Percentiles rank a stretch among this genome's conserved stretches.
Conservation (phyloP, 495 filamentous ascomycete genomes). For the Aspergillus steynii region DNA sequence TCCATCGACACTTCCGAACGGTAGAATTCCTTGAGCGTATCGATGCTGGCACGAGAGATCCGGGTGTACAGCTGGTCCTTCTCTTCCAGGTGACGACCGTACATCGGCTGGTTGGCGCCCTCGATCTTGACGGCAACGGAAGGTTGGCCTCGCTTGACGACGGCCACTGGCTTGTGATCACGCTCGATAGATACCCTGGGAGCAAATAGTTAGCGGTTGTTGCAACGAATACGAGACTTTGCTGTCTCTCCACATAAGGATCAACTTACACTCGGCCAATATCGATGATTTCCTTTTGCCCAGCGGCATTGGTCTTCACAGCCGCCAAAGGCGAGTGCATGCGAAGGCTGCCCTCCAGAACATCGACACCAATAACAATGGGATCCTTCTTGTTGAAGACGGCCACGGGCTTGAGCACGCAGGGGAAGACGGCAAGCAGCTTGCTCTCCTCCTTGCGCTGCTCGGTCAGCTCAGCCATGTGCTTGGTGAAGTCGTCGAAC, state of each 20-base stretch:
- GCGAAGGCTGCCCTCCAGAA: slow-evolving; percentile 81
- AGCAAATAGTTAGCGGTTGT: slow-evolving; percentile 13
- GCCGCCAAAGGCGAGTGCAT: slow-evolving; percentile 86
- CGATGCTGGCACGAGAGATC: slow-evolving; percentile 85
- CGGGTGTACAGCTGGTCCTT: slow-evolving; percentile 84
- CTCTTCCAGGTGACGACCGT: slow-evolving; percentile 95
- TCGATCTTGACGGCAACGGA: slow-evolving; percentile 98
- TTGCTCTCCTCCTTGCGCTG: slow-evolving; percentile 96
- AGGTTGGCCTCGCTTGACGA: slow-evolving; percentile 94
- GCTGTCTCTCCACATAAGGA: background rate
- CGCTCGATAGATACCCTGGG: slow-evolving; percentile 89
- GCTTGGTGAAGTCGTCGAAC: slow-evolving; percentile 93
- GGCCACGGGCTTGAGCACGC: slow-evolving; percentile 81
- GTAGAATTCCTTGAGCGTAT: slow-evolving; percentile 96
- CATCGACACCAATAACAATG: slow-evolving; percentile 95
- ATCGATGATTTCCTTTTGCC: slow-evolving; percentile 75
- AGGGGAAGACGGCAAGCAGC: slow-evolving; percentile 94
- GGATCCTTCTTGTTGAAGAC: slow-evolving; percentile 99
- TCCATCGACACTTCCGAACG: slow-evolving; percentile 86
- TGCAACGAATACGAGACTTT: background rate
- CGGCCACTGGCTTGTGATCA: slow-evolving; percentile 89
- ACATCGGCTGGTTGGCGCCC: slow-evolving; percentile 89
- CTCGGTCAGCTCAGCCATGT: slow-evolving; percentile 82
- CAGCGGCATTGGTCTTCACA: slow-evolving; percentile 75
- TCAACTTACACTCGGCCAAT: slow-evolving; percentile 92